Conservation (phyloP, 2,329 filamentous ascomycete genomes). For the Botrytis cinerea region DNA sequence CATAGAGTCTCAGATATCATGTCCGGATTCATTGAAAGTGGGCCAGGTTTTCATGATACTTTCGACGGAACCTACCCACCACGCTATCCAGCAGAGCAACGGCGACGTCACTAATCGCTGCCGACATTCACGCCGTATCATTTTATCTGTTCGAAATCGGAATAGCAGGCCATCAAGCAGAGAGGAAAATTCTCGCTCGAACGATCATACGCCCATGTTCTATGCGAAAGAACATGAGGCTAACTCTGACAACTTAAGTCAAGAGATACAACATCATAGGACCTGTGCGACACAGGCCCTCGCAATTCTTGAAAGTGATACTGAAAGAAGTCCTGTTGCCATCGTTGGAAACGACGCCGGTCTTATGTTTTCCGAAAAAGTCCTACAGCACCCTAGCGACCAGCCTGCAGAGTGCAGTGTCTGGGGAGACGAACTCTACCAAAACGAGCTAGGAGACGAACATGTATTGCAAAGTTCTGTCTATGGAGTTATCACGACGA, state of each 20-base stretch:
- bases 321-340: neutral
- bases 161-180: neutral
- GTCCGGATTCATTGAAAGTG: too few species aligned
- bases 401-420: too few species aligned
- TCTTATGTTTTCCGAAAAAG: too few species aligned
- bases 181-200: neutral
- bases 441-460: too few species aligned
- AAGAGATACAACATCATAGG: neutral
- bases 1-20: neutral
- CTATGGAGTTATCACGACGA: too few species aligned
- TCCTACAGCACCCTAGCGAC: too few species aligned
- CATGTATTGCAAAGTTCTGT: too few species aligned
- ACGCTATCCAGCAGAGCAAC: neutral
- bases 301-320: neutral
- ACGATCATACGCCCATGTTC: neutral
- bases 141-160: neutral
- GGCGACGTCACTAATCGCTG: neutral
- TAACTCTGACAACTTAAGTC: neutral
- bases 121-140: accelerated
- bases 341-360: neutral
- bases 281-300: too few species aligned
- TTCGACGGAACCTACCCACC: neutral
- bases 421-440: too few species aligned
- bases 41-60: too few species aligned
- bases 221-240: neutral